Evolutionary conservation across 106 monocot species (phyloP).

Genomic region (Triglochin maritima): DNA sequence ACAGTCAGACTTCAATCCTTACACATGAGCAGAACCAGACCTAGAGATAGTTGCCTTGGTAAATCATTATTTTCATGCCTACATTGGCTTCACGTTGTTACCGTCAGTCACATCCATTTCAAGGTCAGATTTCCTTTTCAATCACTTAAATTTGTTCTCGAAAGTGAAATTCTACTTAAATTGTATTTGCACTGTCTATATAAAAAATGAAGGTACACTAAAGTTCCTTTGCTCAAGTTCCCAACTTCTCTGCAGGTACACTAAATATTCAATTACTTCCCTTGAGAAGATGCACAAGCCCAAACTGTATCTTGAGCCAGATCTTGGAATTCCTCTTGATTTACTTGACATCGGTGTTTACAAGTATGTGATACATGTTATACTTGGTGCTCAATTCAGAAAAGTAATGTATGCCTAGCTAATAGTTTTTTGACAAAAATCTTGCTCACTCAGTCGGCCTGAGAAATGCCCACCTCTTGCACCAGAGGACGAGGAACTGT

Average conservation of each 20-base stretch:
- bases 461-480: slow-evolving; percentile 36
- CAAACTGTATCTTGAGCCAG: slow-evolving; percentile 61
- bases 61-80: too few species aligned
- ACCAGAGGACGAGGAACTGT: slow-evolving; percentile 77
- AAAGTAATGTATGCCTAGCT: not conserved
- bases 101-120: not conserved
- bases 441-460: slow-evolving; percentile 29
- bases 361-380: slow-evolving; percentile 43
- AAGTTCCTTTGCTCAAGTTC: not conserved
- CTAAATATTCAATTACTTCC: slow-evolving; percentile 68
- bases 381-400: not conserved
- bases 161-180: not conserved
- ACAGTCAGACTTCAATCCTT: too few species aligned
- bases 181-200: not conserved
- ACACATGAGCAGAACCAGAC: too few species aligned
- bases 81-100: too few species aligned
- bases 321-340: slow-evolving; percentile 97
- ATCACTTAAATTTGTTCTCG: not conserved
- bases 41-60: too few species aligned
- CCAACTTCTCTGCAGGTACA: slow-evolving; percentile 35
- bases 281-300: slow-evolving; percentile 86
- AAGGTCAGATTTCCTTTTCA: not conserved
- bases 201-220: not conserved
- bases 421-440: not conserved
- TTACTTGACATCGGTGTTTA: slow-evolving; percentile 80